Base-by-base conservation (phyloP, 176 grass and related monocot species). In the Oryza glumipatula region DNA sequence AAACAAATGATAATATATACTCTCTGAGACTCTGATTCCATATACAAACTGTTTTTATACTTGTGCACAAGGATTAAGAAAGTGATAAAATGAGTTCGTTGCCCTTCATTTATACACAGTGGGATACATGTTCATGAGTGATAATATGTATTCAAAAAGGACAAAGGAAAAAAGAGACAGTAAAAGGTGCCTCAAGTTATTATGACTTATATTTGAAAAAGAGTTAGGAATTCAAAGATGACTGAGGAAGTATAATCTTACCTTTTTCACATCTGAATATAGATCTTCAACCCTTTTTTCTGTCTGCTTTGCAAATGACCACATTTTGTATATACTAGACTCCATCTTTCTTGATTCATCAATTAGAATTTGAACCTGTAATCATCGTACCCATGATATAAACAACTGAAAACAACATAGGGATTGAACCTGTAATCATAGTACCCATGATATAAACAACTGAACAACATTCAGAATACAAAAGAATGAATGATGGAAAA, bases 231-330 rank as follows among this genome's bases (percentile, higher is more conserved):
- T 7, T 7, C n/a, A n/a, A 61, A 22, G 56, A 61, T 22, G 16
- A 22, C 56, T n/a, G 54, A n/a, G 3, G 21, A 4, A 22, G 56
- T 23, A 71, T 61, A 73, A 63, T 23, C 10, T 61, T 72, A 83
- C 81, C 81, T 74, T 74, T 74, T 74, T 74, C 24, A 83, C 41
- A 65, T 49, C 58, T 74, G 81, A 83, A 83, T 74, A 83, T 35
- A 83, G 41, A 46, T 83, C 81, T 74, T 83, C 81, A 49, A 74
- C 56, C 41, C 17, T 65, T 72, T 74, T 83, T 23, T 83, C 81
- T 16, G 70, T 83, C 41, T 83, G 70, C 6, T 74, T 83, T 74
- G 81, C 81, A 83, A 74, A 83, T 47, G 80, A 83, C 81, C 81
- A 83, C 17, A 65, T 73, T 65, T 83, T 83, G 43, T 83, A 43